phyloP scores from a whole-genome alignment of 2,329 filamentous ascomycete genomes.

The Ilyonectria sp. region DNA sequence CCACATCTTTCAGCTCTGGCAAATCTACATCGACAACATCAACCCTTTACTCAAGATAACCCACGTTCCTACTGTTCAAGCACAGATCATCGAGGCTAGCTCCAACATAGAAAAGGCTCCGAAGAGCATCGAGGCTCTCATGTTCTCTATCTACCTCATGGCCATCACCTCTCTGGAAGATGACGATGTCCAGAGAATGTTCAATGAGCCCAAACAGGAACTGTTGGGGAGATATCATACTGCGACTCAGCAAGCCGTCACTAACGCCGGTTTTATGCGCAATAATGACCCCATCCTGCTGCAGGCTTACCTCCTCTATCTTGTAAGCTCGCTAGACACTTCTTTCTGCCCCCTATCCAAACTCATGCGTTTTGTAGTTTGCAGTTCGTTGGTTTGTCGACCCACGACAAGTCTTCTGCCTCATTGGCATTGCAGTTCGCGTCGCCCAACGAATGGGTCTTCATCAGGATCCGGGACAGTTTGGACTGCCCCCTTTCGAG shows the following conservation, averaged over 20 bases:
- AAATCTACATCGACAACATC: conserved; percentile 78
- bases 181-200: conserved; percentile 67
- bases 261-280: conserved; percentile 77
- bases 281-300: conserved; percentile 76
- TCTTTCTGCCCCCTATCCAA: neutral
- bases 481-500: conserved; percentile 70
- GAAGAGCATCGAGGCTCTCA: conserved; percentile 74
- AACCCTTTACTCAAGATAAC: conserved; percentile 79
- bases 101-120: conserved; percentile 68
- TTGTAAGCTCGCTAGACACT: conserved; percentile 63
- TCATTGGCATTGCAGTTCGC: conserved; percentile 77
- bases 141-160: conserved; percentile 77
- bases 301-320: conserved; percentile 77
- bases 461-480: conserved; percentile 73
- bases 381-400: conserved; percentile 71
- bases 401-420: conserved; percentile 62
- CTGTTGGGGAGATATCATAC: conserved; percentile 69
- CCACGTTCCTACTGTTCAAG: conserved; percentile 76
- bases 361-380: conserved; percentile 46
- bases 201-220: conserved; percentile 67
- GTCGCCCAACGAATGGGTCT: conserved; percentile 79
- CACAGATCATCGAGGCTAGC: conserved; percentile 74
- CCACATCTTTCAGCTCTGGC: conserved; percentile 77
- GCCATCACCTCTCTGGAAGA: conserved; percentile 72
- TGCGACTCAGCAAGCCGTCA: conserved; percentile 75